These are phyloP conservation scores for Taiozyma onychis DNA, from an alignment of 1,139 yeast species.

Conservation along the genomic window DNA sequence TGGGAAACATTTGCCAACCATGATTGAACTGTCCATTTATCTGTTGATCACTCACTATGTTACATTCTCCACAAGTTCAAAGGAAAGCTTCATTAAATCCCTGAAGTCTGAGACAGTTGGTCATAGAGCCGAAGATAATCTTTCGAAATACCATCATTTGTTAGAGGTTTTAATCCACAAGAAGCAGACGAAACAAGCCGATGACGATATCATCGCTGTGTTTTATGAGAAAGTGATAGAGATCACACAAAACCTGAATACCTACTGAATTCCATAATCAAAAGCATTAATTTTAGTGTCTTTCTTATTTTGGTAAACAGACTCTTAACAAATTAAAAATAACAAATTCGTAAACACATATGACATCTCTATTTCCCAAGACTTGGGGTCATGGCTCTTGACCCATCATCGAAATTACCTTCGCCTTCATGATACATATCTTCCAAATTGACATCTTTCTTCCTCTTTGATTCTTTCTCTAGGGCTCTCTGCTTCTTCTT, in stretches of 20 bases:
- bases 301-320: background rate
- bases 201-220: conserved; percentile 7
- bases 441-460: conserved; percentile 30
- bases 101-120: conserved; percentile 9
- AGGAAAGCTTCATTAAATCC: conserved; percentile 4
- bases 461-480: conserved; percentile 20
- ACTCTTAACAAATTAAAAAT: background rate
- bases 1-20: conserved; percentile 11
- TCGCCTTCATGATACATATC: conserved; percentile 62
- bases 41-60: conserved; percentile 10
- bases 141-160: background rate
- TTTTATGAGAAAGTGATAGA: conserved; percentile 16
- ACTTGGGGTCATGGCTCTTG: conserved; percentile 4
- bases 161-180: background rate
- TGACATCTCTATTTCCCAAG: background rate
- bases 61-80: conserved; percentile 6
- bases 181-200: background rate
- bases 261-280: background rate
- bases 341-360: background rate
- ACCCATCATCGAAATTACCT: conserved; percentile 40
- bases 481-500: conserved; percentile 19
- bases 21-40: conserved; percentile 17
- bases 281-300: background rate
- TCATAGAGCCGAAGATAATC: background rate
- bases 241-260: conserved; percentile 6